phyloP scores from a whole-genome alignment of 768 basidiomycete species.

The Fomitopsis pulvina region DNA sequence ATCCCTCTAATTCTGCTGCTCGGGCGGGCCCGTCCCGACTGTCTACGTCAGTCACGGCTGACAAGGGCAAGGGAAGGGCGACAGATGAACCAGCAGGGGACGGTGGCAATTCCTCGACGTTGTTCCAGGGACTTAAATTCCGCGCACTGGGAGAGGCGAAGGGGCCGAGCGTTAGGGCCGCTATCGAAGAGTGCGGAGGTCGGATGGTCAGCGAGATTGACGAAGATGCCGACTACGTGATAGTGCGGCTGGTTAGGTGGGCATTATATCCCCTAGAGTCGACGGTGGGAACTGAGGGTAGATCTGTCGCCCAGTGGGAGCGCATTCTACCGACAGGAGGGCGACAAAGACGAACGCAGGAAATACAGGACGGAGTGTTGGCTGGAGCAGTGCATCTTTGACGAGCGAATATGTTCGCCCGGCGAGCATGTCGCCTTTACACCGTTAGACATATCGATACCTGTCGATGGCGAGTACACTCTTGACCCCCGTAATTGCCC shows the following conservation, averaged over 20 bases:
- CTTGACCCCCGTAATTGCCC: background rate
- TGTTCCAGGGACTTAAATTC: constrained; percentile 55
- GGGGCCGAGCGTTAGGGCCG: constrained; percentile 45
- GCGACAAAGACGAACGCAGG: constrained; percentile 33
- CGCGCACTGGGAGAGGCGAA: constrained; percentile 64
- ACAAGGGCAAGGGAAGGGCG: constrained; percentile 3
- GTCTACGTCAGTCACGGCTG: background rate
- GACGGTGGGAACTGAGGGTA: too few species aligned
- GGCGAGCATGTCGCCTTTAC: constrained; percentile 66
- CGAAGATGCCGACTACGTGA: constrained; percentile 52
- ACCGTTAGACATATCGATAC: constrained; percentile 54
- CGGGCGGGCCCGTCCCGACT: constrained; percentile 9
- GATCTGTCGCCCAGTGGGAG: constrained; percentile 47
- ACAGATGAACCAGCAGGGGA: background rate
- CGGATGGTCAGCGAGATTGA: constrained; percentile 36
- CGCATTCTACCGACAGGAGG: constrained; percentile 54
- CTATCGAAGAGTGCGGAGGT: constrained; percentile 58
- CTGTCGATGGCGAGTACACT: constrained; percentile 44
- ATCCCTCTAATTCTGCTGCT: background rate
- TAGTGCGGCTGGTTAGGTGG: constrained; percentile 73
- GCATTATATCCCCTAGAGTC: background rate
- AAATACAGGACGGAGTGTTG: constrained; percentile 90
- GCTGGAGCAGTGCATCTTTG: constrained; percentile 81
- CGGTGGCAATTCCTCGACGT: constrained; percentile 9
- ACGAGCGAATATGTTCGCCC: constrained; percentile 60